Percentiles rank a stretch among this genome's conserved stretches.
These are phyloP conservation scores for Loxodes magnus DNA, from an alignment of 73 alveolate species.

Conservation along the genomic window DNA sequence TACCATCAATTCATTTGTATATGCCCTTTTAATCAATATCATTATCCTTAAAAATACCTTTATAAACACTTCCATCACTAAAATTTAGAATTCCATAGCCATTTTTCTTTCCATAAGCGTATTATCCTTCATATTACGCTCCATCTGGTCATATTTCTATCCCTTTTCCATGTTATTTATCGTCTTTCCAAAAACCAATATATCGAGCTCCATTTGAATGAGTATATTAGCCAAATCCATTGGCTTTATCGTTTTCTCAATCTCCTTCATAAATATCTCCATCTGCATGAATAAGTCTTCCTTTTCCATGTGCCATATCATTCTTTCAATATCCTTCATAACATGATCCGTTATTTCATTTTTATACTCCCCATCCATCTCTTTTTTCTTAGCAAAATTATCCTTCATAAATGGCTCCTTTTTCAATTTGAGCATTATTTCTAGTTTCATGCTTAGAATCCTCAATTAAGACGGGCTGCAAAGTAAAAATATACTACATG, in stretches of 20 bases:
- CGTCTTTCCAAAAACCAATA: slow-evolving; percentile 28
- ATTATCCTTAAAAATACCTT: slow-evolving; percentile 57
- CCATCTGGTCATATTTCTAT: slow-evolving; percentile 33
- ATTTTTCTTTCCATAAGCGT: slow-evolving; percentile 25
- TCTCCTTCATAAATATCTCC: slow-evolving; percentile 61
- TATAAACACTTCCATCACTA: slow-evolving; percentile 39
- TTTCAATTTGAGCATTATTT: too few species aligned
- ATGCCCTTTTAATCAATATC: slow-evolving; percentile 55
- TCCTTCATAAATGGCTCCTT: slow-evolving; percentile 71
- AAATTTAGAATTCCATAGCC: slow-evolving; percentile 34
- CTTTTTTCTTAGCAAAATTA: slow-evolving; percentile 71
- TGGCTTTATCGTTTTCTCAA: slow-evolving; percentile 42
- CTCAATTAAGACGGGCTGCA: too few species aligned
- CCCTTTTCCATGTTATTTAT: slow-evolving; percentile 61
- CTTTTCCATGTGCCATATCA: slow-evolving; percentile 63
- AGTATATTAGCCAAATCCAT: slow-evolving; percentile 20
- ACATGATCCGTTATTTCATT: slow-evolving; percentile 75
- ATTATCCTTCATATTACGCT: slow-evolving; percentile 43
- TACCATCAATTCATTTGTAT: slow-evolving; percentile 20
- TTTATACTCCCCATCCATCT: slow-evolving; percentile 71
- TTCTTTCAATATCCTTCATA: slow-evolving; percentile 23
- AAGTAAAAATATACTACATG: too few species aligned
- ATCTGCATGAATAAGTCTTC: slow-evolving; percentile 57
- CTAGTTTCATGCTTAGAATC: too few species aligned
- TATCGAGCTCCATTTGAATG: slow-evolving; percentile 29